Evolutionary conservation across 805 yeast species (phyloP).

Genomic region (Dipodascus geniculatus): DNA sequence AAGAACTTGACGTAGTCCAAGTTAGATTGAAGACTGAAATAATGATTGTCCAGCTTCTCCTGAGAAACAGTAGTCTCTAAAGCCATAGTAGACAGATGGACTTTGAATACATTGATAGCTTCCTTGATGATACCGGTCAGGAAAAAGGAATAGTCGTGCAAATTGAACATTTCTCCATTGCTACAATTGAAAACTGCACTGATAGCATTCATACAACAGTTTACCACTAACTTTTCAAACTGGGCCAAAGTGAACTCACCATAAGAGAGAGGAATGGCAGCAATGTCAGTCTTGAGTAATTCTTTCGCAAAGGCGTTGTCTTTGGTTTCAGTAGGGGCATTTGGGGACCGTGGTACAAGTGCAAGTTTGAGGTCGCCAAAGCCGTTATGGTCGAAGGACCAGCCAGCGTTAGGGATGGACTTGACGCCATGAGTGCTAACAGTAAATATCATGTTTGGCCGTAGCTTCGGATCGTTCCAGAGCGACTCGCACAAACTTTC

Average conservation of each 20-base stretch:
- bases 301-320: neutral
- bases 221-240: constrained; percentile 63
- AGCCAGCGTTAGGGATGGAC: constrained; percentile 31
- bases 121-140: constrained; percentile 36
- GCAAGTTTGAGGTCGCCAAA: constrained; percentile 51
- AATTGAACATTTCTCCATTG: constrained; percentile 59
- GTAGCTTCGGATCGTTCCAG: constrained; percentile 36
- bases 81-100: constrained; percentile 7
- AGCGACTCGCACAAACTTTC: constrained; percentile 37
- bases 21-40: constrained; percentile 21
- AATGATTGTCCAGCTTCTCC: neutral
- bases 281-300: constrained; percentile 5
- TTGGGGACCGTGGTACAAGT: constrained; percentile 33
- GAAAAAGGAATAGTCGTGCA: constrained; percentile 26
- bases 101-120: constrained; percentile 31
- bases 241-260: constrained; percentile 47
- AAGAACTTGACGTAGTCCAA: constrained; percentile 29
- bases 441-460: constrained; percentile 64
- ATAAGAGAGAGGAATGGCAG: constrained; percentile 19
- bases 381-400: constrained; percentile 54
- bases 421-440: constrained; percentile 78
- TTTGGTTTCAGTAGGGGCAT: constrained; percentile 28
- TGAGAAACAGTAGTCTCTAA: neutral
- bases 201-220: constrained; percentile 73
- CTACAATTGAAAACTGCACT: constrained; percentile 67